These are phyloP conservation scores for Daedaleopsis sinensis DNA, from an alignment of 768 basidiomycete species.

Conservation along the genomic window DNA sequence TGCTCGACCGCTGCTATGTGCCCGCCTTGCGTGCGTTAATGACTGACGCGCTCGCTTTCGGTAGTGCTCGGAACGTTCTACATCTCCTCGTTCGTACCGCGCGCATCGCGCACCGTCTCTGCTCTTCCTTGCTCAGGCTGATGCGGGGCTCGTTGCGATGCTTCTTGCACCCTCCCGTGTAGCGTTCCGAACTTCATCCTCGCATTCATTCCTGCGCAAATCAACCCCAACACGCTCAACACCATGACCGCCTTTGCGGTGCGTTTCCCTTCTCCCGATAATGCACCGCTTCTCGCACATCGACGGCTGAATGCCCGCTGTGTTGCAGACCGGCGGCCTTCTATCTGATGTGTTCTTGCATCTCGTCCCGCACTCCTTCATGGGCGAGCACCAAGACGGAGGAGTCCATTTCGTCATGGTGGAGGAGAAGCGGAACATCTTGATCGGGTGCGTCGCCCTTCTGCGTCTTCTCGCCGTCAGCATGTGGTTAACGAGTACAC, in stretches of 20 bases:
- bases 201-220: constrained; percentile 89
- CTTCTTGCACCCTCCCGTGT: constrained; percentile 26
- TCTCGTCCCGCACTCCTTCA: constrained; percentile 88
- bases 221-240: constrained; percentile 82
- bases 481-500: not conserved
- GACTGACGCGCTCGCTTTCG: constrained; percentile 14
- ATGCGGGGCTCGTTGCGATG: constrained; percentile 22
- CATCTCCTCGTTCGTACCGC: constrained; percentile 83
- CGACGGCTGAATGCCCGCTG: not conserved
- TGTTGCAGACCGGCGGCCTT: constrained; percentile 76
- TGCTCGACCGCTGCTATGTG: not conserved
- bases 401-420: constrained; percentile 82
- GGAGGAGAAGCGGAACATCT: constrained; percentile 88
- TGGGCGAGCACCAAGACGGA: constrained; percentile 79
- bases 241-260: constrained; percentile 95
- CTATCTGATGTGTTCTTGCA: constrained; percentile 93
- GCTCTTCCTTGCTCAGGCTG: constrained; percentile 20
- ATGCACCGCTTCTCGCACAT: not conserved
- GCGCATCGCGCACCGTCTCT: constrained; percentile 1
- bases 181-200: constrained; percentile 95
- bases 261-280: constrained; percentile 7
- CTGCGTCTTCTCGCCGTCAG: constrained; percentile 2
- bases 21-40: not conserved
- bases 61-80: constrained; percentile 89
- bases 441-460: constrained; percentile 67